Percentiles rank a stretch among this genome's conserved stretches.
Conservation (phyloP, 106 monocot species). For the Dioscorea dumetorum region DNA sequence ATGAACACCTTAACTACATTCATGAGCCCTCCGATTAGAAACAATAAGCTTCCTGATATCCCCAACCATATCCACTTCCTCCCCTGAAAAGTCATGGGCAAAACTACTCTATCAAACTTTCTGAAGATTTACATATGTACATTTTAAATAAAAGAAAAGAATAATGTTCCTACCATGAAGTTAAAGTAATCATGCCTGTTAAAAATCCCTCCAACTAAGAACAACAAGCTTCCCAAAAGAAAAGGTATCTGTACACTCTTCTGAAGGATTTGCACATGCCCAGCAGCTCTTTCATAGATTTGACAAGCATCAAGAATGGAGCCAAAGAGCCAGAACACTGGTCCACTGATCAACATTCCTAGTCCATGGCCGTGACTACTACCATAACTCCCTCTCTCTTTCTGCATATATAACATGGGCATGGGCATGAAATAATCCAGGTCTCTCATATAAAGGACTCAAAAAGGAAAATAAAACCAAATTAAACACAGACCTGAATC, state of each 20-base stretch:
- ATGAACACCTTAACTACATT: slow-evolving; percentile 82
- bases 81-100: slow-evolving; percentile 20
- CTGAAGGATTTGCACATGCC: slow-evolving; percentile 80
- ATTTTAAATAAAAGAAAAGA: too few relatives aligned
- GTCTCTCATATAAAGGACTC: too few relatives aligned
- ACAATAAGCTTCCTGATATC: slow-evolving; percentile 53
- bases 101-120: not conserved
- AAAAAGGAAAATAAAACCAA: too few relatives aligned
- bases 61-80: slow-evolving; percentile 62
- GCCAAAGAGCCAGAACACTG: slow-evolving; percentile 62
- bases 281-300: slow-evolving; percentile 65
- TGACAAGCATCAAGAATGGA: slow-evolving; percentile 75
- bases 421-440: too few relatives aligned
- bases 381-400: slow-evolving; percentile 27
- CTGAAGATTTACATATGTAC: too few relatives aligned
- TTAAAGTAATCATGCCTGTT: slow-evolving; percentile 21
- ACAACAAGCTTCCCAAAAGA: slow-evolving; percentile 66
- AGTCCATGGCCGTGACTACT: slow-evolving; percentile 35
- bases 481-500: slow-evolving; percentile 46
- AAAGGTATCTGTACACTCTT: slow-evolving; percentile 75
- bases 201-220: slow-evolving; percentile 57
- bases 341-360: slow-evolving; percentile 52
- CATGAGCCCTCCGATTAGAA: slow-evolving; percentile 53
- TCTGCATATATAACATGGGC: slow-evolving; percentile 18
- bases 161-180: too few relatives aligned